Conservation (phyloP, 2,329 filamentous ascomycete species). For the Alternaria arbusti region DNA sequence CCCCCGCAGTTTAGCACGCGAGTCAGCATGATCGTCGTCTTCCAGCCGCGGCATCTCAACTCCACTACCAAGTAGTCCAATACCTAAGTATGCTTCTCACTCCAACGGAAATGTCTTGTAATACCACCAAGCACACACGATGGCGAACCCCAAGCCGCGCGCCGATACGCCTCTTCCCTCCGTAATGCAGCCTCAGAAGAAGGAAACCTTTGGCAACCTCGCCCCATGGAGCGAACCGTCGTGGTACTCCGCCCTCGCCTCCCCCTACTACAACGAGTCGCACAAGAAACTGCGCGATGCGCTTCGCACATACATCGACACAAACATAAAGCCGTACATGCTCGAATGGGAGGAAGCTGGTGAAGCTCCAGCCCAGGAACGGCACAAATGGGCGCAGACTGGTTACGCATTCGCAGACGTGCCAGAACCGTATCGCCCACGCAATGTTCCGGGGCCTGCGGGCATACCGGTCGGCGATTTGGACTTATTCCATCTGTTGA, state of each 20-base stretch:
- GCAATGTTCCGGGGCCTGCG: constrained; percentile 46
- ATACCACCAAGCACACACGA: constrained; percentile 1
- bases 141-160: constrained; percentile 19
- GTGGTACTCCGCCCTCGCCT: constrained; percentile 57
- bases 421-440: constrained; percentile 52
- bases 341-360: constrained; percentile 67
- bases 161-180: constrained; percentile 18
- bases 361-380: constrained; percentile 56
- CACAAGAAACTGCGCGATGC: constrained; percentile 65
- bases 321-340: constrained; percentile 63
- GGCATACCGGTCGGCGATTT: constrained; percentile 46
- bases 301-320: constrained; percentile 66
- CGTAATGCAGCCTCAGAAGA: constrained; percentile 28
- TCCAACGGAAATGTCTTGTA: background rate
- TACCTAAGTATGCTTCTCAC: background rate
- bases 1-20: constrained; percentile 7
- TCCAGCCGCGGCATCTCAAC: constrained; percentile 22
- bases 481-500: constrained; percentile 53
- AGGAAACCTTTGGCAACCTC: constrained; percentile 44
- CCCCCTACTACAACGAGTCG: constrained; percentile 68
- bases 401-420: constrained; percentile 55
- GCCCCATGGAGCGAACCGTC: constrained; percentile 55
- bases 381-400: constrained; percentile 48
- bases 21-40: background rate
- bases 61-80: background rate